These are phyloP conservation scores for Fusarium nanum DNA, from an alignment of 2,329 filamentous ascomycete species.

Conservation along the genomic window DNA sequence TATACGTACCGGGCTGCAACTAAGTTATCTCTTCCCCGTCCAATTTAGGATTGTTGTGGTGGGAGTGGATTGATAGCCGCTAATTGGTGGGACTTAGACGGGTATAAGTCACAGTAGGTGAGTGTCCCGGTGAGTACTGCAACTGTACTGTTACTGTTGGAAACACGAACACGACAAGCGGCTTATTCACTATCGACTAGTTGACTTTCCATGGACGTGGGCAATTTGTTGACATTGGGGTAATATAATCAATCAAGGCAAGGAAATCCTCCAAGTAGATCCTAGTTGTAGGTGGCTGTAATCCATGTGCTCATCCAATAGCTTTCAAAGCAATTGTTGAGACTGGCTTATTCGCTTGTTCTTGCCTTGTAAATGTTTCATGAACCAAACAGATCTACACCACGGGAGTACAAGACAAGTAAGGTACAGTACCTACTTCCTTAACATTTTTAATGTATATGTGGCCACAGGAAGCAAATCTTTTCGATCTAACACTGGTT, in stretches of 20 bases:
- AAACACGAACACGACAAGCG: constrained; percentile 41
- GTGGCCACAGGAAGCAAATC: constrained; percentile 3
- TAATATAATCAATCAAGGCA: not conserved
- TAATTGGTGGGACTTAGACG: constrained; percentile 40
- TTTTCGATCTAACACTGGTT: constrained; percentile 23
- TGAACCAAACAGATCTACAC: constrained; percentile 21
- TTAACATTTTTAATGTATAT: not conserved
- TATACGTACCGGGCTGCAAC: constrained; percentile 15
- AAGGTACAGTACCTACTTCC: not conserved
- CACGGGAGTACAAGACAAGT: not conserved
- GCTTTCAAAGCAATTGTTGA: constrained; percentile 12
- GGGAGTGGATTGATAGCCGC: constrained; percentile 27
- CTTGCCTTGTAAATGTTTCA: constrained; percentile 20
- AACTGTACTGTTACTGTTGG: constrained; percentile 22
- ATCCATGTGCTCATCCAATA: not conserved
- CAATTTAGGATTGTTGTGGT: constrained; percentile 37
- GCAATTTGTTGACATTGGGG: constrained; percentile 1
- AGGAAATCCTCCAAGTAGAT: constrained; percentile 3
- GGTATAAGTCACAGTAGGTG: constrained; percentile 26
- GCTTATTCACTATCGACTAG: constrained; percentile 1
- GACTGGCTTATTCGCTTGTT: constrained; percentile 13
- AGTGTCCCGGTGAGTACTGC: not conserved
- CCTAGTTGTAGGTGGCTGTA: not conserved
- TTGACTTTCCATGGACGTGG: constrained; percentile 8
- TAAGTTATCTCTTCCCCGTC: constrained; percentile 4